Percentiles rank a stretch among this genome's conserved stretches.
These are phyloP conservation scores for Leccinum sublutescens DNA, from an alignment of 768 basidiomycete species.

Conservation along the genomic window DNA sequence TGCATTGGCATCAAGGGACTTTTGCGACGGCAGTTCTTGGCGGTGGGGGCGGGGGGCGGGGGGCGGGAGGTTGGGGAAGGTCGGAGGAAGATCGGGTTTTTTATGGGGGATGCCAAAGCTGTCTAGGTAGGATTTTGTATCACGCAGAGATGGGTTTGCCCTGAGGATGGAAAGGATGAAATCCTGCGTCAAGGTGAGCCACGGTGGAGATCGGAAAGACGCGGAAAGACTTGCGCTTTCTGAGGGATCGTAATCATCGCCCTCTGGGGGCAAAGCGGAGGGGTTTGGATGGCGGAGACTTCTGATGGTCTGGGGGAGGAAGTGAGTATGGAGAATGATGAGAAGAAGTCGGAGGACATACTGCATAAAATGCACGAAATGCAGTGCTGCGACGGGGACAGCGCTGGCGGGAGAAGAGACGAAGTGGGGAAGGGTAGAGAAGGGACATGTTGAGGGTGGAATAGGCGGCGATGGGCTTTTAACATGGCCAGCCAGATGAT, in stretches of 20 bases:
- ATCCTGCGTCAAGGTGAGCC: constrained; percentile 54
- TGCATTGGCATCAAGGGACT: constrained; percentile 34
- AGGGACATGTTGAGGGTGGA: constrained; percentile 21
- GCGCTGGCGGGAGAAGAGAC: constrained; percentile 30
- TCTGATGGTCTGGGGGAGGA: constrained; percentile 26
- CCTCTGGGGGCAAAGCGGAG: constrained; percentile 8
- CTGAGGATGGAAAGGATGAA: constrained; percentile 94
- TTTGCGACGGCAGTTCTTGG: constrained; percentile 12
- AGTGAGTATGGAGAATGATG: constrained; percentile 20
- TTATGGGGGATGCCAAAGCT: constrained; percentile 75
- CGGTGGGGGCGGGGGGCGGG: constrained; percentile 19
- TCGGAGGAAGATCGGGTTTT: constrained; percentile 21
- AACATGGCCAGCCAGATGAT: constrained; percentile 17
- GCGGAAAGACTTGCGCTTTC: constrained; percentile 46
- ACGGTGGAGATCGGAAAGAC: neutral
- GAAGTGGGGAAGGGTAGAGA: constrained; percentile 9
- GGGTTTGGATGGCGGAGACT: constrained; percentile 24
- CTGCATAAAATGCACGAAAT: constrained; percentile 56
- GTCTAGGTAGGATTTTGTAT: constrained; percentile 86
- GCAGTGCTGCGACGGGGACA: constrained; percentile 38
- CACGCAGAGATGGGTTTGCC: constrained; percentile 87
- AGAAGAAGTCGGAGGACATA: constrained; percentile 29
- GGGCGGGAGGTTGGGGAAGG: constrained; percentile 27
- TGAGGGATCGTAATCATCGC: constrained; percentile 34
- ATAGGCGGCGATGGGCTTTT: constrained; percentile 12